Evolutionary conservation across 352 stramenopile genomes (phyloP).

Genomic region (Phytophthora cryptogea): DNA sequence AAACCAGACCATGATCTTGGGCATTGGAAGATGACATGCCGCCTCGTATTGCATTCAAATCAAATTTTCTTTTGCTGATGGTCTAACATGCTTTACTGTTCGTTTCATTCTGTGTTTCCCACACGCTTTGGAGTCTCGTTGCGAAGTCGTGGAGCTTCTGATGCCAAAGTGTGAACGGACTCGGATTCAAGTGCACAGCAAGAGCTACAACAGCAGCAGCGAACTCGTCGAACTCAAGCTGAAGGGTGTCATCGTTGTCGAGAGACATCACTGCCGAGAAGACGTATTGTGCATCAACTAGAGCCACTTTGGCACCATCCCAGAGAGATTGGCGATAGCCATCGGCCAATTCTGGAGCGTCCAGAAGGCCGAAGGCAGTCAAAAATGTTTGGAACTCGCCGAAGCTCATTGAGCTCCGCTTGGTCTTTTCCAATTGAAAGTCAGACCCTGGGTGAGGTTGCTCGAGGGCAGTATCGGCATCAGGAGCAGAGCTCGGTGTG

Average conservation of each 20-base stretch:
- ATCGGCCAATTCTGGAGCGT: neutral
- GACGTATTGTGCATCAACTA: constrained; percentile 34
- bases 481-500: neutral
- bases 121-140: constrained; percentile 18
- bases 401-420: constrained; percentile 59
- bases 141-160: constrained; percentile 61
- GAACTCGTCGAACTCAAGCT: constrained; percentile 75
- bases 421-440: constrained; percentile 59
- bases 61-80: constrained; percentile 7
- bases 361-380: constrained; percentile 34
- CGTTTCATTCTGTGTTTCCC: constrained; percentile 9
- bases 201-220: constrained; percentile 49
- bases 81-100: neutral
- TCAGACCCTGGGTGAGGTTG: constrained; percentile 8
- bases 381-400: constrained; percentile 52
- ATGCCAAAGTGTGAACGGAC: constrained; percentile 56
- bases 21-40: constrained; percentile 2
- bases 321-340: neutral
- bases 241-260: constrained; percentile 52
- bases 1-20: constrained; percentile 9
- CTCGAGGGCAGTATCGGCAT: constrained; percentile 10
- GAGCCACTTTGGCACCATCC: constrained; percentile 19
- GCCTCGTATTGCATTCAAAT: constrained; percentile 19
- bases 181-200: constrained; percentile 43
- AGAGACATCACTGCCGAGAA: constrained; percentile 57